Conservation (phyloP, 495 filamentous ascomycete species). For the Tuber aestivum region DNA sequence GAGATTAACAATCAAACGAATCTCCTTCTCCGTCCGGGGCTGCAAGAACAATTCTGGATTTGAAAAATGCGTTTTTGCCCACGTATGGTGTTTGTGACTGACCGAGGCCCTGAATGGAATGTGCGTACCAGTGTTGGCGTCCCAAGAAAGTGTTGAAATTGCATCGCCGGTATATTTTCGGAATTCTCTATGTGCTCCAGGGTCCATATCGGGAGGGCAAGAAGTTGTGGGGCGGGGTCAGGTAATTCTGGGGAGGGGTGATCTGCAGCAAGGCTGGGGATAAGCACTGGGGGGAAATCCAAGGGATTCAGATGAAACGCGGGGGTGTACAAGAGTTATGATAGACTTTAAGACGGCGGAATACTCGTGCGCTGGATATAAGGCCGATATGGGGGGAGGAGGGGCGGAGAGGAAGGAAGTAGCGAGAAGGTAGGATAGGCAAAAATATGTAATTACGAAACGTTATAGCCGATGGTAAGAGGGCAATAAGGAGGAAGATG, state of each 20-base stretch:
- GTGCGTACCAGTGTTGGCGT: slow-evolving; percentile 29
- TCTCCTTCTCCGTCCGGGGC: slow-evolving; percentile 68
- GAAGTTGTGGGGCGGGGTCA: slow-evolving; percentile 4
- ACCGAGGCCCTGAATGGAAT: slow-evolving; percentile 70
- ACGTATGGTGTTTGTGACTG: slow-evolving; percentile 80
- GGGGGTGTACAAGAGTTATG: background rate
- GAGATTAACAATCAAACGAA: slow-evolving; percentile 73
- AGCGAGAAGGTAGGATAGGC: background rate
- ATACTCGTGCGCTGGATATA: background rate
- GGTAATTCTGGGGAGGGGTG: background rate
- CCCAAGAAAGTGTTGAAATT: slow-evolving; percentile 37
- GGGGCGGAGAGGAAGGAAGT: slow-evolving; percentile 15
- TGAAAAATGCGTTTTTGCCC: slow-evolving; percentile 86
- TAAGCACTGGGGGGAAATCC: slow-evolving; percentile 8
- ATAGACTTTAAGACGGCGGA: slow-evolving; percentile 9
- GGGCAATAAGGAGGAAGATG: slow-evolving; percentile 1
- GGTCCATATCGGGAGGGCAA: slow-evolving; percentile 27
- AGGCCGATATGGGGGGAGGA: background rate
- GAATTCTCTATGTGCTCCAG: slow-evolving; percentile 34
- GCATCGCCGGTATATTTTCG: slow-evolving; percentile 32
- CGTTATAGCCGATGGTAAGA: slow-evolving; percentile 1
- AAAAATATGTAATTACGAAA: slow-evolving; percentile 3
- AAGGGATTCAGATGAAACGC: background rate
- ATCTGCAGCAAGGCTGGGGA: background rate
- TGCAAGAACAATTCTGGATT: slow-evolving; percentile 84